Conservation (phyloP, 2,329 filamentous ascomycete species). For the Hortaea werneckii region DNA sequence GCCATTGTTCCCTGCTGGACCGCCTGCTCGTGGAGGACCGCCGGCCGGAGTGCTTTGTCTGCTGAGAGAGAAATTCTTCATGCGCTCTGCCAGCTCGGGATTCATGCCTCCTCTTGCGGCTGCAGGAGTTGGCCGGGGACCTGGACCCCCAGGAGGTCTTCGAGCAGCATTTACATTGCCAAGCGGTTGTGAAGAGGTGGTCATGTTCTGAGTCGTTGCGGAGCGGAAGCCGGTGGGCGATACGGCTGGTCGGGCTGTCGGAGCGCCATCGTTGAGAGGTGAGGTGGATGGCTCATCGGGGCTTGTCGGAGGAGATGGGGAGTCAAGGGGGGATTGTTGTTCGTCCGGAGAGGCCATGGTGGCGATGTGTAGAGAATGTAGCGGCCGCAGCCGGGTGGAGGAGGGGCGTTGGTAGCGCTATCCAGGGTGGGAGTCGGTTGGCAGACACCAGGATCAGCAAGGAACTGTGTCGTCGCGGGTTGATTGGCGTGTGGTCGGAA, state of each 20-base stretch:
- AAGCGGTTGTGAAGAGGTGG: slow-evolving; percentile 70
- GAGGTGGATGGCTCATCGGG: slow-evolving; percentile 12
- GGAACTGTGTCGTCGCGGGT: no score
- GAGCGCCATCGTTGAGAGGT: slow-evolving; percentile 8
- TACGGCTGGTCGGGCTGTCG: slow-evolving; percentile 1
- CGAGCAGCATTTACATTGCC: slow-evolving; percentile 64
- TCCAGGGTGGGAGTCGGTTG: no score
- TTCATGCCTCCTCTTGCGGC: slow-evolving; percentile 36
- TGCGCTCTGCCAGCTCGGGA: slow-evolving; percentile 54
- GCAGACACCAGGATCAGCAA: no score
- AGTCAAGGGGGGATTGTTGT: slow-evolving; percentile 4
- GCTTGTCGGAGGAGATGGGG: slow-evolving; percentile 19
- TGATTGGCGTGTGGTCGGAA: no score
- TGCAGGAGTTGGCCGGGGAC: slow-evolving; percentile 18
- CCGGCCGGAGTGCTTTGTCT: slow-evolving; percentile 44
- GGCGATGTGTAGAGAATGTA: neutral
- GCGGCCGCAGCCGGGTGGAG: neutral
- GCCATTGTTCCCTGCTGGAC: neutral
- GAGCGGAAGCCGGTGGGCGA: slow-evolving; percentile 10
- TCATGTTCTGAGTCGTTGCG: slow-evolving; percentile 51
- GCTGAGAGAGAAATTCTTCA: slow-evolving; percentile 60
- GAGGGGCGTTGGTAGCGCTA: neutral
- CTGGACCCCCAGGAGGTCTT: slow-evolving; percentile 34
- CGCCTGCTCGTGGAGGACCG: slow-evolving; percentile 6
- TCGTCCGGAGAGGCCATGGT: slow-evolving; percentile 18